A percentile compares a stretch with the other conserved stretches of the same genome.
Evolutionary conservation across 164 flowering plant species (phyloP).

Genomic region (Nelumbo lutea): DNA sequence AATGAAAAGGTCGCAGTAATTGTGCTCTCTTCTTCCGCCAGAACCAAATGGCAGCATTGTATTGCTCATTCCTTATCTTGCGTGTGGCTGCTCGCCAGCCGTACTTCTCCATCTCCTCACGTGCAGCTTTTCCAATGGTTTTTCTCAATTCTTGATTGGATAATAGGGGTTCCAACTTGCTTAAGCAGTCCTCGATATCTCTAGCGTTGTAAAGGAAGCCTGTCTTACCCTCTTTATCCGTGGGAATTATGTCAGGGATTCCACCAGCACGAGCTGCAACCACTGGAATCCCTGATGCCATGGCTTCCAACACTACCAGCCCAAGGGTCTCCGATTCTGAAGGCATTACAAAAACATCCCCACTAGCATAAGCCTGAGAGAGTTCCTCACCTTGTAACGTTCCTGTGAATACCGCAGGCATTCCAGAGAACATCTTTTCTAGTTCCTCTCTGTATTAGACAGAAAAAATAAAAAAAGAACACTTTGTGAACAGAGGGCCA

Average conservation of each 20-base stretch:
- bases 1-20: slow-evolving; percentile 60
- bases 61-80: slow-evolving; percentile 81
- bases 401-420: slow-evolving; percentile 97
- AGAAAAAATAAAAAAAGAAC: not conserved
- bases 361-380: slow-evolving; percentile 97
- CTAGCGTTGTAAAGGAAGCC: slow-evolving; percentile 75
- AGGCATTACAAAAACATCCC: slow-evolving; percentile 95
- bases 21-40: slow-evolving; percentile 85
- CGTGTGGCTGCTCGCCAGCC: slow-evolving; percentile 90
- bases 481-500: not conserved
- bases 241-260: slow-evolving; percentile 82
- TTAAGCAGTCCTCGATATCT: slow-evolving; percentile 82
- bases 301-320: slow-evolving; percentile 92
- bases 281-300: slow-evolving; percentile 96
- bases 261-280: slow-evolving; percentile 97
- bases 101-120: slow-evolving; percentile 85
- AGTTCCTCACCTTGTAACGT: slow-evolving; percentile 90
- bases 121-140: slow-evolving; percentile 73
- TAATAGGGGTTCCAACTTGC: slow-evolving; percentile 65
- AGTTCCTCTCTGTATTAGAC: slow-evolving; percentile 60
- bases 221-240: slow-evolving; percentile 70
- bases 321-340: slow-evolving; percentile 99
- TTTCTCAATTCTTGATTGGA: slow-evolving; percentile 48
- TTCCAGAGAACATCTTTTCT: slow-evolving; percentile 73
- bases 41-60: slow-evolving; percentile 96